phyloP scores from a whole-genome alignment of 768 basidiomycete genomes.

The Cyclocybe aegerita region DNA sequence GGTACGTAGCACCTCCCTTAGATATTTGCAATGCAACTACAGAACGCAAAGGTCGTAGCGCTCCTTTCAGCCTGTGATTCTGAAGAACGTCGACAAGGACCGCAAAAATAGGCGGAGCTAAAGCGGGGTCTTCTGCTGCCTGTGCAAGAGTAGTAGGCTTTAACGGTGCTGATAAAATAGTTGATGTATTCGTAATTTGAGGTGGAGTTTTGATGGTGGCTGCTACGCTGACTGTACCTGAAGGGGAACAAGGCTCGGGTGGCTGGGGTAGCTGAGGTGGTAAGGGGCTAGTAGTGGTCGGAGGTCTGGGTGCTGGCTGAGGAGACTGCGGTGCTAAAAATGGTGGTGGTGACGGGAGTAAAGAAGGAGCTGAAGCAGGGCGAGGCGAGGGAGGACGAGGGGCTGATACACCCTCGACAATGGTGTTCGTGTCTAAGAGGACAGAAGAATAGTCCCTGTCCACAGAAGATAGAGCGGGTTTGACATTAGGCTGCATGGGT shows the following conservation, averaged over 20 bases:
- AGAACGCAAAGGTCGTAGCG: constrained; percentile 32
- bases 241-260: too few species aligned
- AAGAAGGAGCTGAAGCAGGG: not conserved
- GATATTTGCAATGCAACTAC: constrained; percentile 31
- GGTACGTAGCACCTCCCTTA: constrained; percentile 33
- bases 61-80: constrained; percentile 30
- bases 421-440: not conserved
- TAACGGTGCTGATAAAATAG: too few species aligned
- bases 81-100: constrained; percentile 35
- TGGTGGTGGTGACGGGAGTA: not conserved
- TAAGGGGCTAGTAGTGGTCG: not conserved
- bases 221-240: too few species aligned
- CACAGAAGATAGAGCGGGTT: too few species aligned
- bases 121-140: too few species aligned
- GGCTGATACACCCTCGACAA: not conserved
- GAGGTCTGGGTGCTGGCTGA: not conserved
- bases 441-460: too few species aligned
- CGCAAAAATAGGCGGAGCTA: constrained; percentile 25
- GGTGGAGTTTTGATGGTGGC: too few species aligned
- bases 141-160: too few species aligned
- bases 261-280: not conserved
- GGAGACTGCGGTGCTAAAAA: too few species aligned
- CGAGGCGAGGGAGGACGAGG: not conserved
- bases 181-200: too few species aligned
- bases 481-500: not conserved